Percentiles rank a stretch among this genome's conserved stretches.
Evolutionary conservation across 495 filamentous ascomycete genomes (phyloP).

Genomic region (Penicillium longicatenatum): DNA sequence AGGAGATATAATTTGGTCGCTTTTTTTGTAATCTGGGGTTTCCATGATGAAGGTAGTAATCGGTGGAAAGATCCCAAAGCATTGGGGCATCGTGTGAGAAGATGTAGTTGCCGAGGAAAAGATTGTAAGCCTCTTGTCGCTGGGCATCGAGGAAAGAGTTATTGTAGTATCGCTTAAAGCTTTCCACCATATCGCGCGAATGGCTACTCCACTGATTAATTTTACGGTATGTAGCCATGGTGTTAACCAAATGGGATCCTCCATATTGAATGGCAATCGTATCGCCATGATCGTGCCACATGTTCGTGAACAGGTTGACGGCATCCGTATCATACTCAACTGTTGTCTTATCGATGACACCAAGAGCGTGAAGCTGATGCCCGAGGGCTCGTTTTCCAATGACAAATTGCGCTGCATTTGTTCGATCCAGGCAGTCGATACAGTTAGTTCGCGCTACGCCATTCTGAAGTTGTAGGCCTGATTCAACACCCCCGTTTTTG

Average conservation of each 20-base stretch:
- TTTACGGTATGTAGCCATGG: conserved; percentile 97
- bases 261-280: conserved; percentile 98
- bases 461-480: conserved; percentile 75
- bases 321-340: conserved; percentile 95
- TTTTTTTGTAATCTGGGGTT: conserved; percentile 68
- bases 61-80: conserved; percentile 94
- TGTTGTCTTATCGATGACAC: conserved; percentile 74
- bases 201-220: conserved; percentile 99
- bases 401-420: conserved; percentile 96
- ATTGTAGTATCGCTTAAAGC: conserved; percentile 98
- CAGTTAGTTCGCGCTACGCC: conserved; percentile 95
- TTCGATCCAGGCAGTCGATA: conserved; percentile 95
- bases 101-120: conserved; percentile 96
- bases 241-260: conserved; percentile 96
- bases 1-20: conserved; percentile 74
- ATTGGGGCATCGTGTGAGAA: conserved; percentile 89
- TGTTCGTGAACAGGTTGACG: conserved; percentile 93
- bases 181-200: conserved; percentile 97
- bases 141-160: conserved; percentile 97
- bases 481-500: conserved; percentile 75
- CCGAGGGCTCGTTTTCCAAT: conserved; percentile 95
- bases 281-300: conserved; percentile 95
- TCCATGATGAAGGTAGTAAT: conserved; percentile 94
- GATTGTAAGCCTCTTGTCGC: conserved; percentile 95
- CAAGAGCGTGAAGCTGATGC: conserved; percentile 89